These are phyloP conservation scores for Santalum album DNA, from an alignment of 164 flowering plant species.

Conservation along the genomic window DNA sequence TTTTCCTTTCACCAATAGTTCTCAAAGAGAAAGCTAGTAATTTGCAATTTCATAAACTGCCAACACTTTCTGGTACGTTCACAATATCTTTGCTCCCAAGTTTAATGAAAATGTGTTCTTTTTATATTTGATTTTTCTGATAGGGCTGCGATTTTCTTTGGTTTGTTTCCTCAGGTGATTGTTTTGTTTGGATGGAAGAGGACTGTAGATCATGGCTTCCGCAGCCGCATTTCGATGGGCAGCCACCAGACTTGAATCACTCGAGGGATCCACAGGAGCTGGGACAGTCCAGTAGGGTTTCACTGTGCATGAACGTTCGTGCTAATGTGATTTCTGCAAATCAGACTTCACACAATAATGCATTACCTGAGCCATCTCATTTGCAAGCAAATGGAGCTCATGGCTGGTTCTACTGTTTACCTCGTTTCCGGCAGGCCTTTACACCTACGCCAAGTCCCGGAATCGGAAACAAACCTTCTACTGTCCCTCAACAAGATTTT, in stretches of 20 bases:
- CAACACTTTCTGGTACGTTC: constrained; percentile 29
- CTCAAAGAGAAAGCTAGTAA: constrained; percentile 16
- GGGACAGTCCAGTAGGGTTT: constrained; percentile 15
- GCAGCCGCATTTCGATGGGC: constrained; percentile 31
- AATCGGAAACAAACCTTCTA: too few relatives aligned
- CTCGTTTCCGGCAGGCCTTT: constrained; percentile 33
- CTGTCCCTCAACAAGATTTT: too few relatives aligned
- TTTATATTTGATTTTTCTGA: too few relatives aligned
- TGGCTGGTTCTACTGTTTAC: constrained; percentile 46
- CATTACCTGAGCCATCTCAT: constrained; percentile 16
- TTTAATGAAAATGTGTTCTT: too few relatives aligned
- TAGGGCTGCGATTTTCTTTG: too few relatives aligned
- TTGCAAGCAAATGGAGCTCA: constrained; percentile 21
- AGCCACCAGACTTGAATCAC: constrained; percentile 28
- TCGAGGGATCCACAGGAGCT: constrained; percentile 13
- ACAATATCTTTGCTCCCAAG: too few relatives aligned
- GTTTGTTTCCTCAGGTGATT: constrained; percentile 22
- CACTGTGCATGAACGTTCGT: constrained; percentile 17
- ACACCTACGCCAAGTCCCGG: too few relatives aligned
- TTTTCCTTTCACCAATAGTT: constrained; percentile 20
- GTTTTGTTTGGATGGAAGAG: constrained; percentile 42
- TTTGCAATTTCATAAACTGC: constrained; percentile 12
- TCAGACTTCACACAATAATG: constrained; percentile 18
- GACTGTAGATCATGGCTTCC: constrained; percentile 35
- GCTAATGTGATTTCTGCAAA: constrained; percentile 16